phyloP scores from a whole-genome alignment of 163 green algal species.

The Chloromonas sp. region DNA sequence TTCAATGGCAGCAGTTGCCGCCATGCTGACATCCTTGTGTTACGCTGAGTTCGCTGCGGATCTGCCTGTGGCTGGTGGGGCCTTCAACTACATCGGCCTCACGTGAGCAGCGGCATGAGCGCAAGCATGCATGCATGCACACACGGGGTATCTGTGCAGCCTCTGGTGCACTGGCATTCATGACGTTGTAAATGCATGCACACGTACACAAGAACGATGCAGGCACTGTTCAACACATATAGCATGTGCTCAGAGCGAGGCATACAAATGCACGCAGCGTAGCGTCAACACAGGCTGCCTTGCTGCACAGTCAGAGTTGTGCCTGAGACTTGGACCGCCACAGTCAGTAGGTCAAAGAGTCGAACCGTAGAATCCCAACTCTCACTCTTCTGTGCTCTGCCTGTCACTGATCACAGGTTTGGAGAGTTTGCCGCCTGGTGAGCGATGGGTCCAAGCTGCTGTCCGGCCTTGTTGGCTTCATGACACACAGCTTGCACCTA shows the following conservation, averaged over 20 bases:
- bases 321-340: no score
- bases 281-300: no score
- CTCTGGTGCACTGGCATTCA: neutral
- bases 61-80: slow-evolving; percentile 62
- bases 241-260: no score
- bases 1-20: slow-evolving; percentile 46
- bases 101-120: slow-evolving; percentile 15
- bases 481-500: no score
- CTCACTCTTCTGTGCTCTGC: no score
- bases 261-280: no score
- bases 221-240: neutral
- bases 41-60: slow-evolving; percentile 75
- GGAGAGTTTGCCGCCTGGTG: slow-evolving; percentile 73
- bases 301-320: no score
- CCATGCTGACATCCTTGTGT: slow-evolving; percentile 66
- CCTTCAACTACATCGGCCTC: slow-evolving; percentile 70
- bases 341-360: no score
- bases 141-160: neutral
- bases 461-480: no score
- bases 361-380: no score
- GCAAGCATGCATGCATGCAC: neutral
- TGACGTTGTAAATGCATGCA: neutral
- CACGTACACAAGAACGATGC: neutral
- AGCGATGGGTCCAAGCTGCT: neutral
- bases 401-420: slow-evolving; percentile 24